Percentiles rank a stretch among this genome's conserved stretches.
Evolutionary conservation across 2,329 filamentous ascomycete species (phyloP).

Genomic region (Ascochyta clinopodiicola): DNA sequence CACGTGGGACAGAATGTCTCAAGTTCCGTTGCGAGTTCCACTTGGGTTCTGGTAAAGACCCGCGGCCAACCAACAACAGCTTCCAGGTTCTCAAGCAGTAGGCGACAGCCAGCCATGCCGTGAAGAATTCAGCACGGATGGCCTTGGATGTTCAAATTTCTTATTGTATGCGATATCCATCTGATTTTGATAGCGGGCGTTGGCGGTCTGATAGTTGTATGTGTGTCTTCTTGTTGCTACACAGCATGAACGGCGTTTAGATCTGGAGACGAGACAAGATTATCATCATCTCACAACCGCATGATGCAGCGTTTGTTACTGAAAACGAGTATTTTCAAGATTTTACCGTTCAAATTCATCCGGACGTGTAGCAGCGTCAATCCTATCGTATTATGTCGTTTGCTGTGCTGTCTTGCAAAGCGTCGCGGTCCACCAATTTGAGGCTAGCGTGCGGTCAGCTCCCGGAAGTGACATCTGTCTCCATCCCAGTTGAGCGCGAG

Average conservation of each 20-base stretch:
- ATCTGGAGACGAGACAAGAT: not conserved
- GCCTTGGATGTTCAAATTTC: not conserved
- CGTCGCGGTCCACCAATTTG: conserved; percentile 8
- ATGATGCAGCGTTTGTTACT: not conserved
- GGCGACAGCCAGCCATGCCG: not conserved
- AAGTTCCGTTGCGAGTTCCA: conserved; percentile 55
- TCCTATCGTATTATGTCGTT: not conserved
- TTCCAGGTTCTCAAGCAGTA: conserved; percentile 27
- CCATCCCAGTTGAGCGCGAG: conserved; percentile 21
- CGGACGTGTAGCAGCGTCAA: not conserved
- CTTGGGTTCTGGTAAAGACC: conserved; percentile 46
- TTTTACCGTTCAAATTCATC: not conserved
- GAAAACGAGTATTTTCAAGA: too few relatives aligned
- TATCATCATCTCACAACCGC: not conserved
- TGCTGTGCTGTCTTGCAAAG: not conserved
- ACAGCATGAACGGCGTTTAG: not conserved
- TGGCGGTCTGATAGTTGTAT: not conserved
- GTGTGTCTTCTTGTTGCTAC: conserved; percentile 1
- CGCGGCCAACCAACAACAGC: conserved; percentile 32
- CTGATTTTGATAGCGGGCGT: conserved; percentile 12
- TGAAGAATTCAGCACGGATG: not conserved
- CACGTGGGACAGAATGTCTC: conserved; percentile 42
- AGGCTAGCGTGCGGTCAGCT: conserved; percentile 8
- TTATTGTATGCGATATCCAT: conserved; percentile 9
- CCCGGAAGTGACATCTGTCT: conserved; percentile 42